Evolutionary conservation across 2,329 filamentous ascomycete genomes (phyloP).

Genomic region (Pseudogymnoascus sp.): DNA sequence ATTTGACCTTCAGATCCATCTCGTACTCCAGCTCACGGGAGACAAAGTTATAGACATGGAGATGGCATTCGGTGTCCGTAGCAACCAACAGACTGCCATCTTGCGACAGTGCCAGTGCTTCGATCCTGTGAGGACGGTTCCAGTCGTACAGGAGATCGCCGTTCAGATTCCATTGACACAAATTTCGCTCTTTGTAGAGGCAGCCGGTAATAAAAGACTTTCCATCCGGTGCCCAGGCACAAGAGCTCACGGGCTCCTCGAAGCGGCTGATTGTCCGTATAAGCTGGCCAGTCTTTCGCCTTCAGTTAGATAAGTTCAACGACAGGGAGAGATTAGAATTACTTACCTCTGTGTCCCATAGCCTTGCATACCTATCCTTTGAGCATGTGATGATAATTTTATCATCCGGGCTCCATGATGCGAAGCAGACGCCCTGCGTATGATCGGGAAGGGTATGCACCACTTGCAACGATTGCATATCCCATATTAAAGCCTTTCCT

Average conservation of each 20-base stretch:
- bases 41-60: conserved; percentile 78
- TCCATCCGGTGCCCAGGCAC: conserved; percentile 80
- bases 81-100: conserved; percentile 77
- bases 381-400: conserved; percentile 78
- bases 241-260: conserved; percentile 78
- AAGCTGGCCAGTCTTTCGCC: conserved; percentile 52
- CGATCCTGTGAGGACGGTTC: conserved; percentile 66
- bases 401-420: conserved; percentile 91
- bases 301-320: not conserved
- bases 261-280: conserved; percentile 63
- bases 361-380: conserved; percentile 62
- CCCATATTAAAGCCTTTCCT: conserved; percentile 72
- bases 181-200: conserved; percentile 58
- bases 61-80: conserved; percentile 61
- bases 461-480: conserved; percentile 63
- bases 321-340: not conserved
- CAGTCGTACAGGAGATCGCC: conserved; percentile 60
- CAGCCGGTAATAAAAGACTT: conserved; percentile 73
- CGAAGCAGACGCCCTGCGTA: conserved; percentile 64
- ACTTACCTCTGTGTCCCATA: conserved; percentile 69
- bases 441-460: conserved; percentile 60
- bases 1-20: conserved; percentile 59
- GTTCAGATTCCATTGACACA: conserved; percentile 65
- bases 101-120: conserved; percentile 76
- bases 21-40: conserved; percentile 71